Base-by-base conservation (phyloP, 1,284 basidiomycete genomes). In the Microbotryomycetes sp. region DNA sequence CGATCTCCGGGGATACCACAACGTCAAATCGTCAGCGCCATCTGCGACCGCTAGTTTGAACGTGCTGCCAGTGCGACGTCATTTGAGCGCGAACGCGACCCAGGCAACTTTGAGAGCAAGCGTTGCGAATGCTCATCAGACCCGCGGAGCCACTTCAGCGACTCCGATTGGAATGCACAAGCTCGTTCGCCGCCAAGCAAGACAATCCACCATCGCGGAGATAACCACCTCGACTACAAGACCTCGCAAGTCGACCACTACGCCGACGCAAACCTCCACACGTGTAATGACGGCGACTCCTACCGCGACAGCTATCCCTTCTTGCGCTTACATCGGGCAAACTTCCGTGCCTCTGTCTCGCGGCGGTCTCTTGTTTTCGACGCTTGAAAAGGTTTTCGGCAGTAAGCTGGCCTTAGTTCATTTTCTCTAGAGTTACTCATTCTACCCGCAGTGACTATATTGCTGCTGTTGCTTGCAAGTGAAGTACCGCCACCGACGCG, bases 1-100 rank as follows among this genome's bases (percentile, higher is more conserved):
- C 77, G 78, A 57, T 71, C 77, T 46, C 13, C 11, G 15, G 1
- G 23, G 5, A 16, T 29, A n/a, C 21, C 26, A 11, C 15, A 6
- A 16, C 18, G 26, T 7, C n/a, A 47, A 11, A 49, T 30, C 11
- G 27, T 26, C 27, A 28, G 18, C 18, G 21, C 23, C 16, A 26
- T 23, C 11, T 3, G 24, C 11, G 0, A 21, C 15, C 9, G 9
- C 9, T 23, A 29, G 31, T 50, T n/a, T 7, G n/a, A 27, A n/a
- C 23, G 30, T 23, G 15, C 35, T 30, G 4, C 35, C 15, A 57
- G 26, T 18, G 27, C 13, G 29, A 9, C 28, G 2, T 31, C 21
- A 16, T 11, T 7, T 27, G 27, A 60, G 51, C n/a, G 54, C 46
- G 48, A 55, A 54, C 9, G 30, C 52, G 29, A 35, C 47, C 16